These are phyloP conservation scores for Ustilago loliicola DNA, from an alignment of 1,284 basidiomycete species.

Conservation along the genomic window DNA sequence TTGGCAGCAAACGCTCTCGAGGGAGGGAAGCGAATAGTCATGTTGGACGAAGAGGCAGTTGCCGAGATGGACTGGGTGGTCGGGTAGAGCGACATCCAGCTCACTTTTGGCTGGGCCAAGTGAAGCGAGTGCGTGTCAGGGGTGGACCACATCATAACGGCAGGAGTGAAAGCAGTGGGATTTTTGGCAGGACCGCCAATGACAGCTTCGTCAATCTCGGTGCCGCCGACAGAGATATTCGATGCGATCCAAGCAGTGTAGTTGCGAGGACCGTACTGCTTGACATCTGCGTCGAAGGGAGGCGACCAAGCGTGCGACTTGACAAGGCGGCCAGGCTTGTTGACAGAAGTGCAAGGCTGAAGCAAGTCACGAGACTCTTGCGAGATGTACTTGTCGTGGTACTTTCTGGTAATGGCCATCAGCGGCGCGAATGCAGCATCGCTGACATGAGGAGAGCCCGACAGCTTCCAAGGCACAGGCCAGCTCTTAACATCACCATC, in stretches of 20 bases:
- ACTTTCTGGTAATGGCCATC: constrained; percentile 41
- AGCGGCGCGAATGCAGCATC: constrained; percentile 37
- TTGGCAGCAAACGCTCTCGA: constrained; percentile 39
- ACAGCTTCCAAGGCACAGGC: constrained; percentile 38
- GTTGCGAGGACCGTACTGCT: constrained; percentile 40
- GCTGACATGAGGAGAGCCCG: constrained; percentile 26
- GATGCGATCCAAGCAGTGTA: constrained; percentile 41
- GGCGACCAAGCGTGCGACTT: constrained; percentile 34
- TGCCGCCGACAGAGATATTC: constrained; percentile 38
- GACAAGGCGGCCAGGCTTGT: constrained; percentile 27
- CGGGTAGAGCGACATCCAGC: constrained; percentile 41
- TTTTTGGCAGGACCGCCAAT: constrained; percentile 43
- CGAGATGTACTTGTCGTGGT: constrained; percentile 37
- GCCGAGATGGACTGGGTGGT: constrained; percentile 35
- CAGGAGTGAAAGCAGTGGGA: constrained; percentile 31
- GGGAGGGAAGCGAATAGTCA: constrained; percentile 35
- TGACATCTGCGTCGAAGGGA: constrained; percentile 35
- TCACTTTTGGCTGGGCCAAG: constrained; percentile 25
- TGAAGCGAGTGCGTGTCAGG: constrained; percentile 27
- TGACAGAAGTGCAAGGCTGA: constrained; percentile 11
- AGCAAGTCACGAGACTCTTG: constrained; percentile 25
- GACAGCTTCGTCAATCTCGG: constrained; percentile 37
- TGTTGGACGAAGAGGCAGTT: constrained; percentile 27
- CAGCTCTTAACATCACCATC: constrained; percentile 27
- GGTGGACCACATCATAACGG: constrained; percentile 32